phyloP scores from a whole-genome alignment of 129 eudicot genomes.

The Smallanthus sonchifolius region DNA sequence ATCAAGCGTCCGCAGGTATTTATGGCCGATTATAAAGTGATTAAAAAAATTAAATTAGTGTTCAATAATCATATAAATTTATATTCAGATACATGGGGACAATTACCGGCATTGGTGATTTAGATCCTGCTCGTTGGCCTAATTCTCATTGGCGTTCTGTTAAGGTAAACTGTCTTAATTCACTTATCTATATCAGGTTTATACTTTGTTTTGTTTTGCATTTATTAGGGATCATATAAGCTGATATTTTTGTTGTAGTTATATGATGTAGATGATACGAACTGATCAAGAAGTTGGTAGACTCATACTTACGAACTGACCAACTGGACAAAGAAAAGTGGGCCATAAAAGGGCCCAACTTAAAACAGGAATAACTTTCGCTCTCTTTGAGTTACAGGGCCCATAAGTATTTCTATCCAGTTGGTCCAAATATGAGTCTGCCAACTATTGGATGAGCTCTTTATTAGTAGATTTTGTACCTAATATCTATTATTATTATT shows the following conservation, averaged over 20 bases:
- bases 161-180: constrained; percentile 45
- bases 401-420: not conserved
- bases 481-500: not conserved
- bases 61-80: not conserved
- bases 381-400: too few relatives aligned
- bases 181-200: not conserved
- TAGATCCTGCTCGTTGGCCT: constrained; percentile 93
- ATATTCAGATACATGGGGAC: constrained; percentile 90
- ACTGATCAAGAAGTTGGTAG: not conserved
- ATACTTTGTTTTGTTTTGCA: not conserved
- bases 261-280: not conserved
- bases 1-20: constrained; percentile 94
- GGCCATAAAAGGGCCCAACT: not conserved
- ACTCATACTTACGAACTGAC: not conserved
- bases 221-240: not conserved
- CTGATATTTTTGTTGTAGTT: not conserved
- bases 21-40: not conserved
- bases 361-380: too few relatives aligned
- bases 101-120: constrained; percentile 85
- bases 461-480: not conserved
- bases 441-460: not conserved
- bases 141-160: constrained; percentile 99
- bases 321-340: not conserved
- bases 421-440: too few relatives aligned
- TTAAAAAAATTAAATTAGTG: not conserved